Conservation (phyloP, 2,329 filamentous ascomycete species). For the Exophiala sp. region DNA sequence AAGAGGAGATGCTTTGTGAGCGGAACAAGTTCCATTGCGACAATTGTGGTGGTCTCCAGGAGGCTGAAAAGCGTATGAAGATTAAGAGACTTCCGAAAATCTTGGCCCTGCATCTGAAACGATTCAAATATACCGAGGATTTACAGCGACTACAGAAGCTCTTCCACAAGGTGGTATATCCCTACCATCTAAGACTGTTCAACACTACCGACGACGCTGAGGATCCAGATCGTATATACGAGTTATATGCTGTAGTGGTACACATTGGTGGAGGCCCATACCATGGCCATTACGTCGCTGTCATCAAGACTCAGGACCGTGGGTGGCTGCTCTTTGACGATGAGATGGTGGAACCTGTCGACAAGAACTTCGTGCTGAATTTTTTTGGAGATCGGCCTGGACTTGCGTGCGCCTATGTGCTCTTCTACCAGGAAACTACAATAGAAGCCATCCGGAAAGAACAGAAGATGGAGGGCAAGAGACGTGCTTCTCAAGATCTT, state of each 20-base stretch:
- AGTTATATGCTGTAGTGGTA: slow-evolving; percentile 94
- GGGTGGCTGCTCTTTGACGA: slow-evolving; percentile 98
- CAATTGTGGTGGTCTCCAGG: slow-evolving; percentile 90
- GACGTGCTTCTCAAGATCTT: slow-evolving; percentile 48
- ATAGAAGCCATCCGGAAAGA: slow-evolving; percentile 68
- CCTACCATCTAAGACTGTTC: slow-evolving; percentile 92
- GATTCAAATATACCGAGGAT: slow-evolving; percentile 98
- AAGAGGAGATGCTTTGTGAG: slow-evolving; percentile 97
- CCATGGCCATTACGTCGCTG: slow-evolving; percentile 95
- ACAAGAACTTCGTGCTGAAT: slow-evolving; percentile 92
- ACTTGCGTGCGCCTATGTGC: slow-evolving; percentile 89
- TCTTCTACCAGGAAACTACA: slow-evolving; percentile 94
- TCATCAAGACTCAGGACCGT: slow-evolving; percentile 94
- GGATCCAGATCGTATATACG: slow-evolving; percentile 89
- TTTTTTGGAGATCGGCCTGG: slow-evolving; percentile 94
- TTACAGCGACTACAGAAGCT: slow-evolving; percentile 90
- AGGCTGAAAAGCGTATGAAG: slow-evolving; percentile 99
- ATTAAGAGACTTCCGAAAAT: slow-evolving; percentile 92
- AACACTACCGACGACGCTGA: slow-evolving; percentile 96
- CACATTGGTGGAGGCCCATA: slow-evolving; percentile 97
- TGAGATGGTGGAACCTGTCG: slow-evolving; percentile 96
- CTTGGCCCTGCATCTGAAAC: slow-evolving; percentile 86
- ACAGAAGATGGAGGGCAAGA: slow-evolving; percentile 72
- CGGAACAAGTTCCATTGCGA: slow-evolving; percentile 99
- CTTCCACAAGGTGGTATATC: slow-evolving; percentile 94